Percentiles rank a stretch among this genome's conserved stretches.
Conservation (phyloP, 2,329 filamentous ascomycete species). For the Xylariaceae sp. region DNA sequence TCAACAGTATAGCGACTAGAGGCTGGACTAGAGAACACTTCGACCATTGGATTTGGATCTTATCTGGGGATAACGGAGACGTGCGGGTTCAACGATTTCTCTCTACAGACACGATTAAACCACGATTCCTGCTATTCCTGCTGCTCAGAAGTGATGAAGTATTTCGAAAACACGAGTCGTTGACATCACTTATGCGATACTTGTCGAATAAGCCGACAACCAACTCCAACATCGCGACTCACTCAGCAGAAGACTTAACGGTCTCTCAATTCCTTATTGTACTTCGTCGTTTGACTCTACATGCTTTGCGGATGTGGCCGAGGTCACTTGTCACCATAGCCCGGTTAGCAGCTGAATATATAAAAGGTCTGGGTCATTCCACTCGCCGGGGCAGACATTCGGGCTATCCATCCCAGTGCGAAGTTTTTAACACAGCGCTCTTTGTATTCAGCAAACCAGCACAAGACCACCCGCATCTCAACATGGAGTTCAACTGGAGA, state of each 20-base stretch:
- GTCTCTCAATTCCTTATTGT: constrained; percentile 19
- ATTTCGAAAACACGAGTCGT: constrained; percentile 26
- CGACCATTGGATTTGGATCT: constrained; percentile 38
- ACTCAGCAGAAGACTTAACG: neutral
- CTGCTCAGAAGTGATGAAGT: constrained; percentile 31
- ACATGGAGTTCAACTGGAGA: constrained; percentile 50
- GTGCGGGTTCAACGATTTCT: constrained; percentile 32
- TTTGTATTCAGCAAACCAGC: constrained; percentile 32
- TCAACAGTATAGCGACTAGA: constrained; percentile 26
- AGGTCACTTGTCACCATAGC: constrained; percentile 26
- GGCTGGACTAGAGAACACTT: constrained; percentile 31
- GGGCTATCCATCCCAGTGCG: constrained; percentile 20
- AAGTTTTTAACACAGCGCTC: constrained; percentile 38
- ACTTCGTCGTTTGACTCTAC: constrained; percentile 21
- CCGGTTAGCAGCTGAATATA: constrained; percentile 25
- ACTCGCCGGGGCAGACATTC: no score
- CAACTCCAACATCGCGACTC: neutral
- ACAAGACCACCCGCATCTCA: constrained; percentile 26
- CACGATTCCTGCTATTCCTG: constrained; percentile 35
- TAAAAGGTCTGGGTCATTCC: no score
- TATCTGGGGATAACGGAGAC: constrained; percentile 31
- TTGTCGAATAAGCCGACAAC: neutral
- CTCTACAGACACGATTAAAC: constrained; percentile 29
- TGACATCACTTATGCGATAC: constrained; percentile 25
- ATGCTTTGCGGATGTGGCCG: constrained; percentile 23